Evolutionary conservation across 2,329 filamentous ascomycete genomes (phyloP).

Genomic region (Colletotrichum viniferum): DNA sequence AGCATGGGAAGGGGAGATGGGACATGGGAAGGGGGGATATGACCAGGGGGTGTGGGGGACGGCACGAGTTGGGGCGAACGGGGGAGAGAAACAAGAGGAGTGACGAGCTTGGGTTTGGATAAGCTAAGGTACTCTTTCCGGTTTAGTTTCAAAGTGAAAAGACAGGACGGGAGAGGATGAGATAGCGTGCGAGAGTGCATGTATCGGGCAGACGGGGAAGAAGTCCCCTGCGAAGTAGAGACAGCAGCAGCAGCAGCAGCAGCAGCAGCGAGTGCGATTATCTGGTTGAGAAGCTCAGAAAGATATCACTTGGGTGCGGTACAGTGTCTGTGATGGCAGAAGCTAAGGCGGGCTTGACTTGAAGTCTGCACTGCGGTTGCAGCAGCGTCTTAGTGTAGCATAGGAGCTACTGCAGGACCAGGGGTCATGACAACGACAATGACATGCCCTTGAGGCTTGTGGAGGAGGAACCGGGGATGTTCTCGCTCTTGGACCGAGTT

Average conservation of each 20-base stretch:
- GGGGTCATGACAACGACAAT: not conserved
- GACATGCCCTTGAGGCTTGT: not conserved
- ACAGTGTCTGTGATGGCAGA: not conserved
- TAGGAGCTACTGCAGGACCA: not conserved
- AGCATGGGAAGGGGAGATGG: slow-evolving; percentile 33
- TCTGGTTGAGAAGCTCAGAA: not conserved
- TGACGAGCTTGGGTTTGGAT: not conserved
- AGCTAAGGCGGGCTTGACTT: not conserved
- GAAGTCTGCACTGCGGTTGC: slow-evolving; percentile 1
- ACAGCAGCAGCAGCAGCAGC: not conserved
- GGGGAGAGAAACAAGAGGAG: not conserved
- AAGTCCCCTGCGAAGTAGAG: not conserved
- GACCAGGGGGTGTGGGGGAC: slow-evolving; percentile 2
- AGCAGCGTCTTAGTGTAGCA: slow-evolving; percentile 13
- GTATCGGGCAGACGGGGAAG: not conserved
- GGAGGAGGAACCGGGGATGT: not conserved
- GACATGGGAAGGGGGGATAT: slow-evolving; percentile 26
- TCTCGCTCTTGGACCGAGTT: not conserved
- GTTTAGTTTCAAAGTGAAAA: not conserved
- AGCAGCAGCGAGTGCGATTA: not conserved
- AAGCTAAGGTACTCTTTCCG: not conserved
- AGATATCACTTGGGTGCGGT: not conserved
- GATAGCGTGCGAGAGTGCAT: not conserved
- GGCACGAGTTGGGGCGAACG: slow-evolving; percentile 20
- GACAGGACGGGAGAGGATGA: not conserved